phyloP scores from a whole-genome alignment of 176 grass and related monocot species.

The Paspalum vaginatum region DNA sequence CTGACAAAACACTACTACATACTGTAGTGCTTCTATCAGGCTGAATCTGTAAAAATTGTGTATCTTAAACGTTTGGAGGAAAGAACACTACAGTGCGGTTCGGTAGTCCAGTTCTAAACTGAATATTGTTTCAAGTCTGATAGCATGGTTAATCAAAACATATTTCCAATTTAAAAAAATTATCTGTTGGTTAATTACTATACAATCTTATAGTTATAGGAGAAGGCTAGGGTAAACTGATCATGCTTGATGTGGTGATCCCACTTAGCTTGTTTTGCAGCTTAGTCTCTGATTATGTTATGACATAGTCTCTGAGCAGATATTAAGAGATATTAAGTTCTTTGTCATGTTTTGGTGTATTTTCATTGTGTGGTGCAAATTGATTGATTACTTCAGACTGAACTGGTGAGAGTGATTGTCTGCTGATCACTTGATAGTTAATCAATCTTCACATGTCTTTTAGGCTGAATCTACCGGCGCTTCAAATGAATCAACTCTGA shows the following conservation, averaged over 20 bases:
- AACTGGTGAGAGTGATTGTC: too few species aligned
- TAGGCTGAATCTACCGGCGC: conserved; percentile 76
- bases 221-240: not conserved
- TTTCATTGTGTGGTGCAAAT: not conserved
- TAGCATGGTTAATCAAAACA: too few species aligned
- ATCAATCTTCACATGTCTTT: not conserved
- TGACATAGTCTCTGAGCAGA: not conserved
- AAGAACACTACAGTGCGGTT: too few species aligned
- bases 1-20: too few species aligned
- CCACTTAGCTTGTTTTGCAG: not conserved
- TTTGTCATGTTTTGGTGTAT: not conserved
- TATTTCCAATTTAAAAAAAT: not conserved
- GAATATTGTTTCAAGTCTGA: too few species aligned
- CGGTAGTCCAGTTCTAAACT: too few species aligned
- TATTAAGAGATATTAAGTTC: not conserved
- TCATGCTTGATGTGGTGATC: not conserved
- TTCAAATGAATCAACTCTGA: conserved; percentile 84
- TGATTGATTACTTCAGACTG: too few species aligned
- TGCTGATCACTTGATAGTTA: not conserved
- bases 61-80: too few species aligned
- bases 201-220: not conserved
- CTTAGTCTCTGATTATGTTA: not conserved
- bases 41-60: too few species aligned
- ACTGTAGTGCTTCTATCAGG: too few species aligned
- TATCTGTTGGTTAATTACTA: not conserved